Evolutionary conservation across 2,329 filamentous ascomycete genomes (phyloP).

Genomic region (Botrytis paeoniae): DNA sequence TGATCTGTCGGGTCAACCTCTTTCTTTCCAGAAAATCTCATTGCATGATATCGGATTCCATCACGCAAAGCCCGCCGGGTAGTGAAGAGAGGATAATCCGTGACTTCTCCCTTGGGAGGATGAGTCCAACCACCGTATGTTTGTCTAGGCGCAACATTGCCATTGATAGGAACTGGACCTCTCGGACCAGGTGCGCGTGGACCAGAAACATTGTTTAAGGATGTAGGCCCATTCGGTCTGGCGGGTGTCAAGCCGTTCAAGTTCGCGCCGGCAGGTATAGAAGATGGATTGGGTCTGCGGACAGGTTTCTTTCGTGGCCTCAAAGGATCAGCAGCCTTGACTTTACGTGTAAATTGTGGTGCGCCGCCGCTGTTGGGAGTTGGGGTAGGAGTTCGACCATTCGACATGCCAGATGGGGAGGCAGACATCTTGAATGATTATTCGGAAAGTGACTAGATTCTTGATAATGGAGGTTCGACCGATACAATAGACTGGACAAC

Average conservation of each 20-base stretch:
- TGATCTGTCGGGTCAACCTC: constrained; percentile 68
- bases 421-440: constrained; percentile 40
- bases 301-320: constrained; percentile 57
- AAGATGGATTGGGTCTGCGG: constrained; percentile 39
- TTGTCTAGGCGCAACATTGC: constrained; percentile 25
- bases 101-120: constrained; percentile 44
- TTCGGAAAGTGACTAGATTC: neutral
- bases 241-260: constrained; percentile 25
- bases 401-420: constrained; percentile 45
- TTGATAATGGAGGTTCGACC: neutral
- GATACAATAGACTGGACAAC: neutral
- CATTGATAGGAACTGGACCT: constrained; percentile 30
- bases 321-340: constrained; percentile 58
- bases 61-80: constrained; percentile 79
- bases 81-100: constrained; percentile 70
- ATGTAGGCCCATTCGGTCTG: constrained; percentile 5
- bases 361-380: constrained; percentile 49
- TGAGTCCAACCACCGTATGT: constrained; percentile 58
- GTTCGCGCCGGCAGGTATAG: constrained; percentile 23
- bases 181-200: constrained; percentile 19
- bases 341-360: constrained; percentile 47
- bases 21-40: constrained; percentile 65
- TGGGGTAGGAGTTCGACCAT: constrained; percentile 47
- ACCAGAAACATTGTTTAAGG: constrained; percentile 20
- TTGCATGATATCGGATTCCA: constrained; percentile 80